Conservation (phyloP, 1,139 yeast genomes). For the Magnusiomyces paraingens region DNA sequence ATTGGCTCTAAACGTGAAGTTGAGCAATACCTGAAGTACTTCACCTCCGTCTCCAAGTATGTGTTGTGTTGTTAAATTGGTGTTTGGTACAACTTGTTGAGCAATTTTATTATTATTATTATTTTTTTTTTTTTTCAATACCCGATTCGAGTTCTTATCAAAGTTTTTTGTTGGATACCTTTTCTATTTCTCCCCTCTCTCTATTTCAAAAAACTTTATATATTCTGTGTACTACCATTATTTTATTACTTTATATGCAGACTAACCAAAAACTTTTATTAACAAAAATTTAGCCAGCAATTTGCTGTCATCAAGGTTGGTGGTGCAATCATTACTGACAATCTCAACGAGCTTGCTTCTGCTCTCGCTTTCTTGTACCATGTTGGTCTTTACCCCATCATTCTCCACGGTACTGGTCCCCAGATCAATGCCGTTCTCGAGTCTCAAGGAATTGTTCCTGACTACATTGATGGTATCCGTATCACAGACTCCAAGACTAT, state of each 20-base stretch:
- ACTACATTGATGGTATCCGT: conserved; percentile 92
- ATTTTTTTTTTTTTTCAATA: neutral
- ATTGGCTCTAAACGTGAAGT: conserved; percentile 97
- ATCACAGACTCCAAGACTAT: conserved; percentile 92
- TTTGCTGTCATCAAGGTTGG: conserved; percentile 98
- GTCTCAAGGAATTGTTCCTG: conserved; percentile 92
- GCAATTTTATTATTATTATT: neutral
- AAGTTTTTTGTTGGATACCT: neutral
- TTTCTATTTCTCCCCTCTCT: neutral
- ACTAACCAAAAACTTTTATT: neutral
- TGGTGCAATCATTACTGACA: conserved; percentile 96
- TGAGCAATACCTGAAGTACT: conserved; percentile 91
- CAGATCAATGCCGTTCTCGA: conserved; percentile 93
- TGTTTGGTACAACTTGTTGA: neutral
- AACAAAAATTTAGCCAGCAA: conserved; percentile 65
- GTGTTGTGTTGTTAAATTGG: conserved; percentile 5
- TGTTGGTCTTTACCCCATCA: conserved; percentile 94
- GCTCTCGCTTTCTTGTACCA: conserved; percentile 94
- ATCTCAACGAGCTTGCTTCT: conserved; percentile 85
- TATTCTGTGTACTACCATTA: conserved; percentile 2
- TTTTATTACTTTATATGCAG: conserved; percentile 1
- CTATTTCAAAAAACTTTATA: neutral
- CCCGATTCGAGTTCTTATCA: neutral
- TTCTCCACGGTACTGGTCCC: conserved; percentile 97
- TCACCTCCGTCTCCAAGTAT: conserved; percentile 66